phyloP scores from a whole-genome alignment of 768 basidiomycete genomes.

The Galerina sulciceps region DNA sequence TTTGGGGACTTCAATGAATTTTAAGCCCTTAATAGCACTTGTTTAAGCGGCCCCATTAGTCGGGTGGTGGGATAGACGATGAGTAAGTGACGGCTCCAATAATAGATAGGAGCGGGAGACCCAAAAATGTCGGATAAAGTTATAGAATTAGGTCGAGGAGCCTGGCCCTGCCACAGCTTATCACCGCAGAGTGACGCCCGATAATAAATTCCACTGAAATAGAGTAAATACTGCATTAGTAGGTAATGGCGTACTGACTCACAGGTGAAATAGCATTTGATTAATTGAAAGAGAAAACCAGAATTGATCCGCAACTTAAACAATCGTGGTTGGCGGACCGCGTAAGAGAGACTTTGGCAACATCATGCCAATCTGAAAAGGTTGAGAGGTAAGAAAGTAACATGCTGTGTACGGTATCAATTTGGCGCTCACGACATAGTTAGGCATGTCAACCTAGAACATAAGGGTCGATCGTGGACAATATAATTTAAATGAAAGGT shows the following conservation, averaged over 20 bases:
- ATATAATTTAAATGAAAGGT: constrained; percentile 2
- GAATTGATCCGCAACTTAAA: constrained; percentile 2
- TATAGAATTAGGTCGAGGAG: no score
- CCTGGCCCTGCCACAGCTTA: neutral
- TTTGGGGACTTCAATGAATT: no score
- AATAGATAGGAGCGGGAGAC: no score
- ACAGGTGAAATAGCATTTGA: neutral
- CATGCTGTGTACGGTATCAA: neutral
- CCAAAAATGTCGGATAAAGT: no score
- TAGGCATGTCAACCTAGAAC: constrained; percentile 65
- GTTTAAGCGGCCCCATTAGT: no score
- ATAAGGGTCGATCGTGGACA: neutral
- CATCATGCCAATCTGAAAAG: constrained; percentile 58
- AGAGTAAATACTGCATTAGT: no score
- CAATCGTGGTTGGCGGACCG: constrained; percentile 9
- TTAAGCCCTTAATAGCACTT: no score
- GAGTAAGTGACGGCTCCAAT: no score
- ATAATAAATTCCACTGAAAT: neutral
- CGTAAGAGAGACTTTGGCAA: constrained; percentile 46
- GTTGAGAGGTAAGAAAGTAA: neutral
- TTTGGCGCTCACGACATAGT: constrained; percentile 54
- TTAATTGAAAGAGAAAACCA: neutral
- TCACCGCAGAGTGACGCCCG: neutral
- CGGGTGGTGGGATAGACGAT: no score
- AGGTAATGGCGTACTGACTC: no score